Evolutionary conservation across 495 filamentous ascomycete species (phyloP), one percentile per base, ranked within the genome.

Genomic region (Penicillium diatomitis): DNA sequence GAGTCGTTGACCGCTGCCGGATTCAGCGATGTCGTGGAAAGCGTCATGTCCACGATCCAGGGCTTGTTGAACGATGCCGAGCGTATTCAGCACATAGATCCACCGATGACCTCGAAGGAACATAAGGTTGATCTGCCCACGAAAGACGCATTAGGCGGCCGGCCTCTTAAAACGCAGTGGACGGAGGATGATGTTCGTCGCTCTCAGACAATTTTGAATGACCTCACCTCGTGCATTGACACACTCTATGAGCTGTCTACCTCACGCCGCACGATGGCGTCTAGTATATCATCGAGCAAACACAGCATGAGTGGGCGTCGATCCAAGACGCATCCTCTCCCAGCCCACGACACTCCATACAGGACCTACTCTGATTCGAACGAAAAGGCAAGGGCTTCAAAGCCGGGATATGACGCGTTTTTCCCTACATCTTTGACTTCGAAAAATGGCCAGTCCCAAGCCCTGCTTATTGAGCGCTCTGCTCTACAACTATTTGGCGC

Each of bases 31-130:
- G 76, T 91, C 3, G 90, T 95, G 8, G 82, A 82, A 41, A 92
- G 87, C 62, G 88, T 95, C 45, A 86, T 96, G 82, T 81, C 80
- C 12, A 88, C 86, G 5, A 95, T 95, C 60, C 88, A 88, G 64
- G 87, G 89, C 48, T 82, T 90, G 28, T 74, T 95, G 34, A 85
- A 87, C 38, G 86, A 94, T 60, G 88, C 88, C 11, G 90, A 95
- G 63, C 76, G 78, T 32, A 70, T 94, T n/a, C 87, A 84, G 71
- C 75, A 72, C 52, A 68, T 73, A 28, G 74, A 76, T 40, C 64
- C 72, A 38, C 64, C 68, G 2, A 65, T 61, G 6, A 62, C 68
- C 27, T 62, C 70, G 6, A 74, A 73, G 41, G 66, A 65, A 40
- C 60, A 52, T 39, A 59, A 61, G 38, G 43, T 66, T 4, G 69